Base-by-base conservation (phyloP, 345 rosid species). In the Pugionium cornutum region DNA sequence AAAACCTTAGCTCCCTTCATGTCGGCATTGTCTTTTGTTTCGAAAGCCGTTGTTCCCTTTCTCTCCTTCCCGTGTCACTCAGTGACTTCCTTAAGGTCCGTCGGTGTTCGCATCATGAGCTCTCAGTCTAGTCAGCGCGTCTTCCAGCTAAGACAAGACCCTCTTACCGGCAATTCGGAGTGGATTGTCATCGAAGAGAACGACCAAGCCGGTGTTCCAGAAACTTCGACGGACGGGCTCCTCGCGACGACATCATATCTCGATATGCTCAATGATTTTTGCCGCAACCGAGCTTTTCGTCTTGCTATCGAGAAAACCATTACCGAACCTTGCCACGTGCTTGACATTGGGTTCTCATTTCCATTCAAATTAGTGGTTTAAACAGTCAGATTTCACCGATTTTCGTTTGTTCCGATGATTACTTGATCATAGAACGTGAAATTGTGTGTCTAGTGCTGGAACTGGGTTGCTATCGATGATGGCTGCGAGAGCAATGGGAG, bases 381-480 rank as follows among this genome's bases (percentile, higher is more conserved):
- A 18, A 18, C 54, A 6, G 0, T 51, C 5, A 1, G 53, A 1
- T 28, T 50, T 33, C 36, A 28, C 1, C 46, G 2, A 27, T 39
- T 53, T 18, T 29, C 27, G 37, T 5, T 33, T 4, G 25, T 42
- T 5, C 11, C 11, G 7, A 8, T 36, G 56, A 7, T 29, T 29
- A 31, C 10, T 18, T 49, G 50, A 54, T 27, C n/a, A 5, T n/a
- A 28, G 18, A 30, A 18, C 47, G 33, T 49, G 42, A 4, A 6
- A 54, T 64, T 31, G 54, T 55, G 32, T 53, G 39, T 31, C 1
- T 59, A 92, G 98, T 60, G 97, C 98, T 42, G 98, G 98, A 68
- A 88, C 98, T 60, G 98, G 97, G 1, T 79, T 92, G 82, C 72
- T 92, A 9, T 92, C 98, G 8, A 89, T 89, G 98, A 92, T 89